Base-by-base conservation (phyloP, 2,329 filamentous ascomycete genomes). In the Cercospora janseana region DNA sequence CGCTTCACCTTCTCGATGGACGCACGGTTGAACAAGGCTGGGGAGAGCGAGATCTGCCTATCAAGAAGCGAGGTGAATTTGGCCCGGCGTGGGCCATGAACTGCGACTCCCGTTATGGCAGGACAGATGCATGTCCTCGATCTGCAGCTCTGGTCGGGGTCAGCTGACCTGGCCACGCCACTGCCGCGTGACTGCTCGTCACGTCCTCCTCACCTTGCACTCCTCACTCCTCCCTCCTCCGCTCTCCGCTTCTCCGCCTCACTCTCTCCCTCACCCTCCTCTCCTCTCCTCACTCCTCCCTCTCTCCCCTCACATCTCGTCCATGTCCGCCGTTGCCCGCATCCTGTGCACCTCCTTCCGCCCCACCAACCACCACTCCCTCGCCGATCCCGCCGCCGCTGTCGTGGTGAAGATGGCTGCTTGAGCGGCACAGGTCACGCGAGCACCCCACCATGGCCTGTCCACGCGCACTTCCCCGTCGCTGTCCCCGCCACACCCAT, bases 11-110 rank as follows among this genome's bases (percentile, higher is more conserved):
- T 29, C 45, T 46, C 53, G 27, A 44, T 44, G 54, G 56, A 45
- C 49, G 45, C 29, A 68, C 76, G 74, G 81, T 81, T 85, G 81
- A 71, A 72, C 68, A 31, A 68, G 72, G 65, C 70, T 73, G 74
- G 75, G 73, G 69, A 79, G 76, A 78, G 58, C 49, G 65, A 60
- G 31, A 46, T 57, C 42, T n/a, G 27, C 59, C 54, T 60, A 46
- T 56, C 58, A 69, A 69, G 66, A 69, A 68, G 65, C 63, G 61
- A 58, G 46, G 56, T 54, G 62, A 62, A 29, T n/a, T n/a, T n/a
- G 58, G 41, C 41, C 35, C n/a, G 9, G 20, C 42, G n/a, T n/a
- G n/a, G 48, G 57, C 49, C 28, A 56, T 55, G 59, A 57, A 37
- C 55, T 15, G 54, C 55, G 63, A 60, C 65, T 67, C 64, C 66